Percentiles rank a stretch among this genome's conserved stretches.
phyloP scores from a whole-genome alignment of 345 rosid species.

The Cardiospermum halicacabum region DNA sequence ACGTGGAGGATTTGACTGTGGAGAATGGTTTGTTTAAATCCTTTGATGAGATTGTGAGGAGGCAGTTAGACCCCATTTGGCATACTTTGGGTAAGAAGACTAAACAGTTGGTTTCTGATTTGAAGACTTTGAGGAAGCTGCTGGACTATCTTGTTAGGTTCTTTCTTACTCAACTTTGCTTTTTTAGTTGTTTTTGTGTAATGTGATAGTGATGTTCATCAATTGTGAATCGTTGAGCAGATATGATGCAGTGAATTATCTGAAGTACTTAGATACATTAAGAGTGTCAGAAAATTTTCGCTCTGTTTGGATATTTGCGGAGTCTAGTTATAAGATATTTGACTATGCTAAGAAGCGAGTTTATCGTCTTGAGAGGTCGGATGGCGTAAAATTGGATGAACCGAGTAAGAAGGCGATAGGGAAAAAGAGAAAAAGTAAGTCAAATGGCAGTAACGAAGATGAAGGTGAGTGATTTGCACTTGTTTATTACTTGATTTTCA shows the following conservation, averaged over 20 bases:
- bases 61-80: constrained; percentile 98
- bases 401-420: constrained; percentile 35
- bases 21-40: constrained; percentile 97
- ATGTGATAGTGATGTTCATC: neutral
- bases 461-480: constrained; percentile 30
- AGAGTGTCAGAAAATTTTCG: constrained; percentile 94
- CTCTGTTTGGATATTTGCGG: constrained; percentile 99
- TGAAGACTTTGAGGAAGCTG: constrained; percentile 92
- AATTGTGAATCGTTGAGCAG: constrained; percentile 26
- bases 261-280: constrained; percentile 93
- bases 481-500: neutral
- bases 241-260: constrained; percentile 96
- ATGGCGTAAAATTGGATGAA: constrained; percentile 39
- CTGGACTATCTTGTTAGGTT: constrained; percentile 98
- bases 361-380: constrained; percentile 53
- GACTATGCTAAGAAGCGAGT: constrained; percentile 96
- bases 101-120: constrained; percentile 92
- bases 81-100: constrained; percentile 91
- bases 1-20: constrained; percentile 90
- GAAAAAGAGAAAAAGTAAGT: constrained; percentile 62
- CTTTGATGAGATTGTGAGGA: constrained; percentile 95
- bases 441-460: constrained; percentile 25
- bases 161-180: neutral
- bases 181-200: neutral
- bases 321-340: constrained; percentile 93